Conservation (phyloP, 176 grass and related monocot genomes). For the Lolium perenne region DNA sequence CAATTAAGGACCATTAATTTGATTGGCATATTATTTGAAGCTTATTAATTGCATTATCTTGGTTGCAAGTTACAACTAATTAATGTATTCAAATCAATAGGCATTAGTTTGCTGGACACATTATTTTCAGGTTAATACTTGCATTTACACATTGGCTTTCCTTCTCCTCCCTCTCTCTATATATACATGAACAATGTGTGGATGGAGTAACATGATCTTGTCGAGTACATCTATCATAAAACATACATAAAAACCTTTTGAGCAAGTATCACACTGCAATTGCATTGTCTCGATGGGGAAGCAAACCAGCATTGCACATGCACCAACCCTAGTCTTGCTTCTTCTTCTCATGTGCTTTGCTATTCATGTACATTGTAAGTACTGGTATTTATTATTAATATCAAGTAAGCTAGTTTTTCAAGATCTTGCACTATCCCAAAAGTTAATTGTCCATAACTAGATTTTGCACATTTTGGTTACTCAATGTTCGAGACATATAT, state of each 20-base stretch:
- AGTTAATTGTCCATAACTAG: neutral
- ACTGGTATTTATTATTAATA: neutral
- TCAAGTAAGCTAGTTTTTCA: neutral
- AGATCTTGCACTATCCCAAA: neutral
- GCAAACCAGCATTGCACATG: neutral
- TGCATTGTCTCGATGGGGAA: neutral
- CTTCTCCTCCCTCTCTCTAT: neutral
- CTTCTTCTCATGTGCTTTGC: neutral
- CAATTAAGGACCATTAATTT: no score
- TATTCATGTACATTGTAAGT: neutral
- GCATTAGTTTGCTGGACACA: neutral
- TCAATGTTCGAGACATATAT: neutral
- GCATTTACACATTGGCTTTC: neutral
- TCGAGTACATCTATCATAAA: neutral
- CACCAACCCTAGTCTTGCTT: neutral
- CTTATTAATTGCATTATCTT: neutral
- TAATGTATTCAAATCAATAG: neutral
- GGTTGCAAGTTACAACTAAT: no score
- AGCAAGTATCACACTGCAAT: neutral
- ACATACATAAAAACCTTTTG: neutral
- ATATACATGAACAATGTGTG: neutral
- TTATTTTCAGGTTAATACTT: neutral
- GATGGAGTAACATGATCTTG: neutral
- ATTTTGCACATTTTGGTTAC: neutral
- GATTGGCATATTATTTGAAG: neutral